Base-by-base conservation (phyloP, 331 rosid species). In the Malus hybrid region DNA sequence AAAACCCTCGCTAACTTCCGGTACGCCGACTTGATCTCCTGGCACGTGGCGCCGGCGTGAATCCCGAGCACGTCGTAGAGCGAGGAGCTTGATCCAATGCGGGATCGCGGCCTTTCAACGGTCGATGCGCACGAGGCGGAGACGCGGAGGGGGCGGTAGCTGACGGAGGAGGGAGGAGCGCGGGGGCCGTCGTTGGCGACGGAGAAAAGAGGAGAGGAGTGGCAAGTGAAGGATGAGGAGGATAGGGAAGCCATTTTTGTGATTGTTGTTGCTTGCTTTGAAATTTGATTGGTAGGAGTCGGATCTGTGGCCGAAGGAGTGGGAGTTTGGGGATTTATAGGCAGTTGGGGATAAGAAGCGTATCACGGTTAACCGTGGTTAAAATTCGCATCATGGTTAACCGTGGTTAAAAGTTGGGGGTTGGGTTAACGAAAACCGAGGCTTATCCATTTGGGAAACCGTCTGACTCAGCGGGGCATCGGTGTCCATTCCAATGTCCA, bases 11-110 rank as follows among this genome's bases (percentile, higher is more conserved):
- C 88, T 33, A 82, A n/a, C 44, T 80, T 78, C 4, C 88, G 76
- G 78, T 82, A 85, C 28, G 87, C 89, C 11, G 77, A 64, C 82
- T 85, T 85, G 67, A 82, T 85, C 82, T 85, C 87, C 68, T 71
- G 82, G 61, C 62, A 53, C 42, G 85, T 77, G 62, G 89, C 87
- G 13, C 53, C 83, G 11, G 71, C 57, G 36, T 36, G 82, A 36
- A 85, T 62, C 24, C 89, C 89, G 11, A 85, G 86, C 18, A 85
- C 85, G 5, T 82, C 86, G 76, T 85, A 85, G 18, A 82, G 89
- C 3, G 89, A 84, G 1, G 84, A 63, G 20, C 29, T 39, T 7
- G 86, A 60, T 6, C 70, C 34, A 34, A 32, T 19, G 58, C 7
- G 69, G 72, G 71, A 6, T 20, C 73, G 48, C 12, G 82, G 77